Base-by-base conservation (phyloP, 2,329 filamentous ascomycete species). In the Colletotrichum nymphaeae region DNA sequence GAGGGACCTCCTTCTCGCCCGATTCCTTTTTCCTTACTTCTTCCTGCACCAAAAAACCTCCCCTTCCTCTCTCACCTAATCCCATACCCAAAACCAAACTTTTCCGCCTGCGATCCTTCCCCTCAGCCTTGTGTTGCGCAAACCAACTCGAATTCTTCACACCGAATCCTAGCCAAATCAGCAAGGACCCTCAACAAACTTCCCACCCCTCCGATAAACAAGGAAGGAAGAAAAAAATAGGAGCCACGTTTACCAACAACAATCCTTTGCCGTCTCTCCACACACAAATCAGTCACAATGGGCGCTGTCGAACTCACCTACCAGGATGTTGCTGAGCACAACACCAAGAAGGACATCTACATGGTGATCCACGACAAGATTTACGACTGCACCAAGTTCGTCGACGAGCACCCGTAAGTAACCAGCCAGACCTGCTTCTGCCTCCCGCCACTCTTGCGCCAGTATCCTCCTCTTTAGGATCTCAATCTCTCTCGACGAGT, bases 311-410 rank as follows among this genome's bases (percentile, higher is more conserved):
- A 90, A 81, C 90, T 92, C 86, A 97, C 93, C 80, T 94, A 92
- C 86, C 88, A 93, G 81, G 94, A 98, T 84, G 91, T 97, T 85
- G 89, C 93, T 75, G 91, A 91, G 86, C 95, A 97, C 90, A 94
- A 93, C 87, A 92, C 90, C 85, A 98, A 98, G 92, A 98, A 95
- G 90, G 95, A 98, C 84, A 88, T 98, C 76, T 98, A 90, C 87
- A 83, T 98, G 80, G 93, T 98, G 76, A 91, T 99, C 80, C 94
- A 98, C 87, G 95, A 98, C 86, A 98, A 98, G 89, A 92, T 99
- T 87, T 99, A 98, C 91, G 91, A 98, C 84, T 85, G 88, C 82
- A 90, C 92, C 80, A 93, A 92, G 85, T 99, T 99, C 85, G 88
- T 98, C 78, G 96, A 98, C 83, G 97, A 99, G 92, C 97, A 99